Percentiles rank a stretch among this genome's conserved stretches.
phyloP scores from a whole-genome alignment of 2,329 filamentous ascomycete species.

The Aspergillus eucalypticola region DNA sequence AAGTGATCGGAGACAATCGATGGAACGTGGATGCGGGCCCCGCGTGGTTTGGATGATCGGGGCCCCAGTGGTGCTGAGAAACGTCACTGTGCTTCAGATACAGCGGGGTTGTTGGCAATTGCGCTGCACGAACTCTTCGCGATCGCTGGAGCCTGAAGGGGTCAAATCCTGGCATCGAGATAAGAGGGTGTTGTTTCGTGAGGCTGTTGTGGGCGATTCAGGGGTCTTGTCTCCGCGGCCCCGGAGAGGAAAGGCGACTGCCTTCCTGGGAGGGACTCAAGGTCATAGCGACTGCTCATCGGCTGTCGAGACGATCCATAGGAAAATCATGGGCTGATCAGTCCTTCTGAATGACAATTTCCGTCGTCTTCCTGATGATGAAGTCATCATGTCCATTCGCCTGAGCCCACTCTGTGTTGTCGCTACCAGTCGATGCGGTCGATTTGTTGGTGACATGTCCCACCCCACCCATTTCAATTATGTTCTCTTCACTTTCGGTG shows the following conservation, averaged over 20 bases:
- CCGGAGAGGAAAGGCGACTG: no score
- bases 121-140: not conserved
- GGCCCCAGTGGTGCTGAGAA: not conserved
- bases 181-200: not conserved
- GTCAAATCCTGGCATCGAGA: no score
- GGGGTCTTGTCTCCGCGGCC: not conserved
- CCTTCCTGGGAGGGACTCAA: not conserved
- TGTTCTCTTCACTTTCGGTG: constrained; percentile 7
- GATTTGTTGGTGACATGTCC: not conserved
- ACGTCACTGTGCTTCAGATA: not conserved
- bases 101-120: not conserved
- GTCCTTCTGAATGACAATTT: constrained; percentile 1
- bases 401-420: not conserved
- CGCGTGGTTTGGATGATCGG: not conserved
- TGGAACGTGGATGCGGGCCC: not conserved
- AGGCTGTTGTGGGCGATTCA: not conserved
- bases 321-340: not conserved
- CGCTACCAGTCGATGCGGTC: not conserved
- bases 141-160: not conserved
- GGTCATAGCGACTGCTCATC: not conserved
- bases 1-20: not conserved
- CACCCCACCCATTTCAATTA: constrained; percentile 6
- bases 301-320: not conserved
- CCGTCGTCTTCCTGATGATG: not conserved
- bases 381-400: not conserved